Conservation (phyloP, 2,329 filamentous ascomycete species). For the Ophiosphaerella korrae region DNA sequence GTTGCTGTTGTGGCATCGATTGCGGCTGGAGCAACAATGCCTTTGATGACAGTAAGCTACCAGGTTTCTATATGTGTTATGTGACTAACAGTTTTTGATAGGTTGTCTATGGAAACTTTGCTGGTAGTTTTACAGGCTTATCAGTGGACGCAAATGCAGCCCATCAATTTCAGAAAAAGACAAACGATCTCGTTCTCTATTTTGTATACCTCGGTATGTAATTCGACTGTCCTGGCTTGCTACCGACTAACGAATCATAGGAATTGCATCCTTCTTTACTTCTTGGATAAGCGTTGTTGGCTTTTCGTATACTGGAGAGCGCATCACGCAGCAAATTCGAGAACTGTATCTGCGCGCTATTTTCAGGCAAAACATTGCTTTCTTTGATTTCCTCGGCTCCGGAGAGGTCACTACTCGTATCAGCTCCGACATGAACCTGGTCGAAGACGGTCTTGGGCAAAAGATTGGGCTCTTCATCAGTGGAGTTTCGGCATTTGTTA, state of each 20-base stretch:
- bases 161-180: conserved; percentile 35
- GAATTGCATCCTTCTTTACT: conserved; percentile 63
- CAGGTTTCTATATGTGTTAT: no score
- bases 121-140: conserved; percentile 45
- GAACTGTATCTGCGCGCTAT: conserved; percentile 68
- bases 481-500: conserved; percentile 65
- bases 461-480: conserved; percentile 45
- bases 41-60: conserved; percentile 67
- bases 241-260: conserved; percentile 16
- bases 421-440: conserved; percentile 89
- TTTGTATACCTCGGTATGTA: conserved; percentile 54
- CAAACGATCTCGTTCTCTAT: conserved; percentile 41
- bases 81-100: conserved; percentile 8
- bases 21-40: conserved; percentile 73
- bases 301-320: conserved; percentile 72
- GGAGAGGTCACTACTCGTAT: conserved; percentile 96
- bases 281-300: conserved; percentile 76
- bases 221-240: neutral
- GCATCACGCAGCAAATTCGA: conserved; percentile 53
- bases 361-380: conserved; percentile 50
- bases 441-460: conserved; percentile 81
- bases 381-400: conserved; percentile 81
- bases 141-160: conserved; percentile 36
- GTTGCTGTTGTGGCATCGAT: conserved; percentile 69
- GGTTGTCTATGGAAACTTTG: conserved; percentile 48